phyloP scores from a whole-genome alignment of 1,284 basidiomycete species.

The Stereum hirsutum region DNA sequence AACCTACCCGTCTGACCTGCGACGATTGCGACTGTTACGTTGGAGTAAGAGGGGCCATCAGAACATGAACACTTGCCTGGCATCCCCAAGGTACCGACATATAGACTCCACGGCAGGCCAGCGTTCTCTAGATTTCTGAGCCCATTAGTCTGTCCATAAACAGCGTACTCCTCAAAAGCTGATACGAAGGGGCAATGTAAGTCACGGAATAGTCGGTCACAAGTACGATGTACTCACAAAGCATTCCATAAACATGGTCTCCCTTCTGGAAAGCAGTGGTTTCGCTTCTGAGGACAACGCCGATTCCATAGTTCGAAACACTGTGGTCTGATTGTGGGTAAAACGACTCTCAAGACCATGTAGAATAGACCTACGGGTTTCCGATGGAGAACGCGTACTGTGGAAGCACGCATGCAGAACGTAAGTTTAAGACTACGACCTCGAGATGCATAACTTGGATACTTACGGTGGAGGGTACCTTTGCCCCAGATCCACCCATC shows the following conservation, averaged over 20 bases:
- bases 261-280: constrained; percentile 17
- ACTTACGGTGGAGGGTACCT: constrained; percentile 5
- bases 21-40: too few relatives aligned
- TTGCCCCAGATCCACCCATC: constrained; percentile 15
- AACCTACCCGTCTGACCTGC: constrained; percentile 30
- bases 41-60: too few relatives aligned
- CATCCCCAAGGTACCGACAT: constrained; percentile 39
- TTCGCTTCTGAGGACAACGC: constrained; percentile 21
- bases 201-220: too few relatives aligned
- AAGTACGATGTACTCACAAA: constrained; percentile 14
- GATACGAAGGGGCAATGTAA: too few relatives aligned
- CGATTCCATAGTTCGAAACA: constrained; percentile 17
- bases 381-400: constrained; percentile 6
- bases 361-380: constrained; percentile 10
- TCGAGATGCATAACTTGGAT: background rate
- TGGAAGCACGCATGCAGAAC: background rate
- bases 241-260: constrained; percentile 19
- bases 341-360: background rate
- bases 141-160: too few relatives aligned
- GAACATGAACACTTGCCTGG: too few relatives aligned
- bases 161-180: too few relatives aligned
- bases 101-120: constrained; percentile 35
- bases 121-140: too few relatives aligned
- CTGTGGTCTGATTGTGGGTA: constrained; percentile 5
- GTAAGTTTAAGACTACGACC: background rate